A percentile compares a stretch with the other conserved stretches of the same genome.
Conservation (phyloP, 108 stramenopile species). For the Stephanodiscus triporus region DNA sequence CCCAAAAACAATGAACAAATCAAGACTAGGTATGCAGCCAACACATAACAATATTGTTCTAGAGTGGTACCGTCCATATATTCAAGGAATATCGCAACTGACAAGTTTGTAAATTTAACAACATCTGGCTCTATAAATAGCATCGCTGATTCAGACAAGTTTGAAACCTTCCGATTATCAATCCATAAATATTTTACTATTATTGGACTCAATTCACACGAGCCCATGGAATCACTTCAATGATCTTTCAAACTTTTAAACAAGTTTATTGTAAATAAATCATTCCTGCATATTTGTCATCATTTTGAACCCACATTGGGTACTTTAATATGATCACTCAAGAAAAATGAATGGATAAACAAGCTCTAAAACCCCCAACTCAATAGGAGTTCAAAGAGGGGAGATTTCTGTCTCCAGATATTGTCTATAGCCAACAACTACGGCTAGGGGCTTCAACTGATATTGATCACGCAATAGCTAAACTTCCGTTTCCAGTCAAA, state of each 20-base stretch:
- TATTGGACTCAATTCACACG: constrained; percentile 47
- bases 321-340: constrained; percentile 46
- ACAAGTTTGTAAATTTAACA: constrained; percentile 62
- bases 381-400: constrained; percentile 10
- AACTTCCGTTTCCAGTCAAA: neutral
- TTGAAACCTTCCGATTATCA: constrained; percentile 87
- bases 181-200: constrained; percentile 61
- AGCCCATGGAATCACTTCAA: constrained; percentile 77
- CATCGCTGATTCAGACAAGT: constrained; percentile 53
- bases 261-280: constrained; percentile 55
- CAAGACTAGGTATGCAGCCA: neutral
- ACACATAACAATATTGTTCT: neutral
- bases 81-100: constrained; percentile 56
- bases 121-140: constrained; percentile 62
- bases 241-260: constrained; percentile 79
- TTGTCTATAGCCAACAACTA: constrained; percentile 34
- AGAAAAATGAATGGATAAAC: constrained; percentile 27
- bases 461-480: neutral
- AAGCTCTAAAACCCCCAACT: constrained; percentile 47
- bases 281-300: constrained; percentile 60
- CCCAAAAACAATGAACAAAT: too few species aligned
- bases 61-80: constrained; percentile 15
- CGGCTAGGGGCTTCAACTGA: constrained; percentile 1
- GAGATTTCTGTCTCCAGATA: constrained; percentile 17
- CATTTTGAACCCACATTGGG: constrained; percentile 84